Evolutionary conservation across 2,329 filamentous ascomycete species (phyloP), one percentile per base, ranked within the genome.

Genomic region (Colletotrichum tropicale): DNA sequence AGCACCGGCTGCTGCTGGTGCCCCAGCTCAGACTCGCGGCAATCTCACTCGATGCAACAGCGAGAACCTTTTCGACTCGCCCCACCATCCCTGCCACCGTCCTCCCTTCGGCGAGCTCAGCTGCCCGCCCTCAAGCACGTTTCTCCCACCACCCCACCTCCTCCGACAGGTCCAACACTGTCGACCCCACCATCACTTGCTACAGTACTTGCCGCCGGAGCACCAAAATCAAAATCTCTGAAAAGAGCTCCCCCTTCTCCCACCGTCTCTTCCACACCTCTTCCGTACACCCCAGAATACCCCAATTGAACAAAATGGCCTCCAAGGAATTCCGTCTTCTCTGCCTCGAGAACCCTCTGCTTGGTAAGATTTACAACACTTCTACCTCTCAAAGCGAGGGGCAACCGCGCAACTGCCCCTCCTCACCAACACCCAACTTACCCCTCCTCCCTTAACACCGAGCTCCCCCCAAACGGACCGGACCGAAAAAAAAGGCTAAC

Each of bases 291-390:
- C 72, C 77, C 48, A 74, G 26, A 78, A 76, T 60, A 71, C 61
- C 30, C 30, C 79, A 76, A 78, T 78, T 78, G 52, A 81, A 78
- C 82, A 88, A 83, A 78, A 98, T 98, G 95, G 90, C 94, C 83
- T 86, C 93, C 81, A 94, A 96, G 88, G 93, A 96, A 87, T 98
- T 94, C 89, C 90, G 95, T 86, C 94, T 99, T 82, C 91, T 98
- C 83, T 97, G 94, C 87, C 88, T 99, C 82, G 97, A 98, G 93
- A 99, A 99, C 88, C 97, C 97, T 86, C 93, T 99, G 81, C 94
- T 99, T 82, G 96, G 94, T 96, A 88, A 80, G 90, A 52, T 52
- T 21, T n/a, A 52, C 10, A 12, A 13, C 21, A 8, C n/a, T 62
- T 61, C 24, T 18, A 21, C 30, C 32, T 66, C 70, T 15, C 28